Base-by-base conservation (phyloP, 768 basidiomycete species). In the Pholiota molesta region DNA sequence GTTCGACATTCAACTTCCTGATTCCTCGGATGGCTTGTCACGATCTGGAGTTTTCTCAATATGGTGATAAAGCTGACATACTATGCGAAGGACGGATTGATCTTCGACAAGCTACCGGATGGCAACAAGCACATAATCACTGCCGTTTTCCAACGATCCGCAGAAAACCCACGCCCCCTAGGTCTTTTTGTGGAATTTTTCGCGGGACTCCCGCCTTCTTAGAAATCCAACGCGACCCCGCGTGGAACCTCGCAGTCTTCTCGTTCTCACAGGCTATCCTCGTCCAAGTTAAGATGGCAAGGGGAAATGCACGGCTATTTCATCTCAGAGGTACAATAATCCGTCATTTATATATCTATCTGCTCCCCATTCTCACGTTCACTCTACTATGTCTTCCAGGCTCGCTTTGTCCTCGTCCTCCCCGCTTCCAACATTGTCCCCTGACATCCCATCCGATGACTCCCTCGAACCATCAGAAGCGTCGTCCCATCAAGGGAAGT, bases 61-160 rank as follows among this genome's bases (percentile, higher is more conserved):
- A 49, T 49, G 47, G 11, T 11, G 47, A 49, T 49, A 19, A 23
- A 49, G 23, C 47, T 26, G 47, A 49, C 47, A 49, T 49, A 10
- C 23, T 49, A 49, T 11, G 47, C 47, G 47, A 49, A 14, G 47
- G 23, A 19, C 47, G 47, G 47, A 23, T 26, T 49, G 47, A 26
- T 49, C 47, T 49, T 72, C 68, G 64, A 68, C 66, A 60, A 62
- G 67, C 60, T 40, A 21, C 55, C 57, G 69, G 69, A 65, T 74
- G 63, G 69, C 68, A 74, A 75, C 73, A 72, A 55, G 68, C 69
- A 60, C 68, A 62, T 29, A 51, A 42, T 47, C 55, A 49, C 23
- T 49, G 23, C 47, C 23, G 23, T 75, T 71, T 65, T 63, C 64
- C 66, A 69, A 57, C 74, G 76, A 77, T 78, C 77, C 77, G 77